Percentiles rank a stretch among this genome's conserved stretches.
These are phyloP conservation scores for Globisporangium paroecandrum DNA, from an alignment of 352 stramenopile genomes.

Conservation along the genomic window DNA sequence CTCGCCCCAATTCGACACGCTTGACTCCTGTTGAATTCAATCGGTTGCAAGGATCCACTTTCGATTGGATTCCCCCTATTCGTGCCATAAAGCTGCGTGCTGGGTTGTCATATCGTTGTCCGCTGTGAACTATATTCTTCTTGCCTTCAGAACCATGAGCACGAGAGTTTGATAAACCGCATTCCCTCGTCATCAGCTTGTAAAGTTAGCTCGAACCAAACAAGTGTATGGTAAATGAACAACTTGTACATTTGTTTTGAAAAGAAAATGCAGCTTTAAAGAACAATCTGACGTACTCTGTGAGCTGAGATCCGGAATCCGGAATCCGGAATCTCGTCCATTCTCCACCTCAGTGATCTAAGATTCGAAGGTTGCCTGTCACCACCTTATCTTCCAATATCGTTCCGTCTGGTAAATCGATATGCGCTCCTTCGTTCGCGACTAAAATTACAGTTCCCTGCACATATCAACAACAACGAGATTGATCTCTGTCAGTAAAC, in stretches of 20 bases:
- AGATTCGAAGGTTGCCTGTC: slow-evolving; percentile 91
- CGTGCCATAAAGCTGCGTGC: neutral
- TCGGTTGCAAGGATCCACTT: neutral
- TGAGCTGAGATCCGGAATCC: neutral
- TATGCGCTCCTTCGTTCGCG: slow-evolving; percentile 91
- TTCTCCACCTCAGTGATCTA: slow-evolving; percentile 73
- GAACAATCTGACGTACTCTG: neutral
- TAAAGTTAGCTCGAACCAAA: neutral
- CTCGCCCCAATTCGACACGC: neutral
- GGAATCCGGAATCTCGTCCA: neutral
- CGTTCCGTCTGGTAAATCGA: slow-evolving; percentile 91
- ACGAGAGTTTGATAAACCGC: neutral
- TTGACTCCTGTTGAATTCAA: neutral
- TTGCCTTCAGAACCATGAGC: neutral
- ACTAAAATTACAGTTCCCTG: slow-evolving; percentile 94
- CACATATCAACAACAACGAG: neutral
- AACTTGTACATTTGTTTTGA: neutral
- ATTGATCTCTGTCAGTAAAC: neutral
- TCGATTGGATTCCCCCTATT: neutral
- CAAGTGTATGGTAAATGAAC: neutral
- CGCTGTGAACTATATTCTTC: neutral
- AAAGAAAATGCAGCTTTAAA: neutral
- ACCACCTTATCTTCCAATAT: slow-evolving; percentile 94
- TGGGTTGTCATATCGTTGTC: neutral
- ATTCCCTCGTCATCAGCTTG: neutral